Percentiles rank a stretch among this genome's conserved stretches.
phyloP scores from a whole-genome alignment of 2,329 filamentous ascomycete genomes.

The Pseudogymnoascus sp. region DNA sequence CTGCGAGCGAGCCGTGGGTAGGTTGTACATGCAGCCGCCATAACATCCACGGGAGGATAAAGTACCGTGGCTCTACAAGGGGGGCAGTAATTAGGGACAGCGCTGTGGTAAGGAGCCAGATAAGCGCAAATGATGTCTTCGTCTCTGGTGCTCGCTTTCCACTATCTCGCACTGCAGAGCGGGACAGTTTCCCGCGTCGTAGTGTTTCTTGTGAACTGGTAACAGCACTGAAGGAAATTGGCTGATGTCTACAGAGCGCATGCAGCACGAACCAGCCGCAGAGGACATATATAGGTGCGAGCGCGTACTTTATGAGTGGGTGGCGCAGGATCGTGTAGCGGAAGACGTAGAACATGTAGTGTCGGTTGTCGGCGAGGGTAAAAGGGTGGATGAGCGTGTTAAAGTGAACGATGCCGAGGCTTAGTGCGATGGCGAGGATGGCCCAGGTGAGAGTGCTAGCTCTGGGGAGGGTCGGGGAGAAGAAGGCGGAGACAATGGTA shows the following conservation, averaged over 20 bases:
- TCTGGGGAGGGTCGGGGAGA: slow-evolving; percentile 30
- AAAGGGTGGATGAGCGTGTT: slow-evolving; percentile 96
- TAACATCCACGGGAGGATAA: slow-evolving; percentile 89
- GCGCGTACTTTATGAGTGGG: slow-evolving; percentile 53
- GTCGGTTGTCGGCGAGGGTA: slow-evolving; percentile 89
- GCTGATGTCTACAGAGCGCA: slow-evolving; percentile 34
- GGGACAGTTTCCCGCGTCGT: slow-evolving; percentile 7
- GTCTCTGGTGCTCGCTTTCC: slow-evolving; percentile 18
- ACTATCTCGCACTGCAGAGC: slow-evolving; percentile 11
- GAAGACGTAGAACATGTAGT: slow-evolving; percentile 97
- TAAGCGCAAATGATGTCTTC: slow-evolving; percentile 42
- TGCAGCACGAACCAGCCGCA: slow-evolving; percentile 62
- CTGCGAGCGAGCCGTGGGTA: slow-evolving; percentile 8
- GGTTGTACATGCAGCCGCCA: slow-evolving; percentile 74
- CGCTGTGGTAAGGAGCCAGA: slow-evolving; percentile 59
- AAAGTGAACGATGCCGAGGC: slow-evolving; percentile 51
- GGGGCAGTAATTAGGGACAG: slow-evolving; percentile 81
- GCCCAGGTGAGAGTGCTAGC: not conserved
- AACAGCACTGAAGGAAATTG: slow-evolving; percentile 16
- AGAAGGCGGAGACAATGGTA: slow-evolving; percentile 34
- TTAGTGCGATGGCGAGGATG: slow-evolving; percentile 15
- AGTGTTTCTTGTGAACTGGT: slow-evolving; percentile 14
- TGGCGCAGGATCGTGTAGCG: slow-evolving; percentile 67
- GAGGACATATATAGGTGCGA: slow-evolving; percentile 61
- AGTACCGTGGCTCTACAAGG: slow-evolving; percentile 90